A percentile compares a stretch with the other conserved stretches of the same genome.
phyloP scores from a whole-genome alignment of 495 filamentous ascomycete genomes.

The Mytilinidion resinicola region DNA sequence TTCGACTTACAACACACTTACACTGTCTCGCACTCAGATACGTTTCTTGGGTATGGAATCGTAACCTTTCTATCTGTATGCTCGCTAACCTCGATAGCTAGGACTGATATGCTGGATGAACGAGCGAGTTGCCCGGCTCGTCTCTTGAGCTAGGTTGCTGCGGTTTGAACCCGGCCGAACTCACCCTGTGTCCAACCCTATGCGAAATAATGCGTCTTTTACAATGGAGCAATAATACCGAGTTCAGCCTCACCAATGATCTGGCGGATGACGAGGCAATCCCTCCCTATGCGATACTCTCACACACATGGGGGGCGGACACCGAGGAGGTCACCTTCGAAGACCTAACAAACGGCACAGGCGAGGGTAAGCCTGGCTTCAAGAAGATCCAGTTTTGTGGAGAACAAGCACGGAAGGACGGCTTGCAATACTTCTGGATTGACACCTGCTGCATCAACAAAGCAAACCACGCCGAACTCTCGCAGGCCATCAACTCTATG shows the following conservation, averaged over 20 bases:
- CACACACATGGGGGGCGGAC: neutral
- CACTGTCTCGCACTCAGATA: neutral
- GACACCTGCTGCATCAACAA: slow-evolving; percentile 16
- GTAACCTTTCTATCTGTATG: neutral
- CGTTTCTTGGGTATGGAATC: neutral
- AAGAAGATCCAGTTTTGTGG: slow-evolving; percentile 2
- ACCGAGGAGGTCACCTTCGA: neutral
- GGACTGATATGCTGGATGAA: no score
- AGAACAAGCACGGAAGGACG: slow-evolving; percentile 1
- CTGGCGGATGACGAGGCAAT: neutral
- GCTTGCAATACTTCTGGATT: slow-evolving; percentile 3
- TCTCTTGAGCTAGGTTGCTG: neutral
- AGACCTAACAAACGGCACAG: slow-evolving; percentile 2
- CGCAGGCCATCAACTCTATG: slow-evolving; percentile 15
- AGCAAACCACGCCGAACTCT: slow-evolving; percentile 2
- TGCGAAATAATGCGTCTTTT: slow-evolving; percentile 6
- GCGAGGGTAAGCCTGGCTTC: neutral
- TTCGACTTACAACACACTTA: no score
- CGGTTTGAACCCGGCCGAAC: neutral
- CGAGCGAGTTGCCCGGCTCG: neutral
- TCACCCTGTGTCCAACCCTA: neutral
- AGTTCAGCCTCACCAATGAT: slow-evolving; percentile 1
- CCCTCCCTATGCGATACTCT: slow-evolving; percentile 9
- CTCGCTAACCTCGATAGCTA: no score
- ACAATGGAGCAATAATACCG: neutral